phyloP scores from a whole-genome alignment of 2,329 filamentous ascomycete species.

The Setomelanomma holmii region DNA sequence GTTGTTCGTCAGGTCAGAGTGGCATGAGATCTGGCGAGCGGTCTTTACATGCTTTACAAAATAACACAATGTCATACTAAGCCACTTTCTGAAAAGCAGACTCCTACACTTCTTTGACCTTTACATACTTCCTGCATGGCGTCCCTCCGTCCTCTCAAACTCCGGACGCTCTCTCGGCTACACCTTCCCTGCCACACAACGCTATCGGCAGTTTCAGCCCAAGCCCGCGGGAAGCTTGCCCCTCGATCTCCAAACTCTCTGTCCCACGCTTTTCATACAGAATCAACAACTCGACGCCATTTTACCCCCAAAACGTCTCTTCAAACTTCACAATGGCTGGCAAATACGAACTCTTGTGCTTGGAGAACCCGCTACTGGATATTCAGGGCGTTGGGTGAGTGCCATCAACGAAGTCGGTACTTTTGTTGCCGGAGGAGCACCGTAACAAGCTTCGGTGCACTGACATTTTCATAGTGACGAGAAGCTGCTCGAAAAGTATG shows the following conservation, averaged over 20 bases:
- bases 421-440: conserved; percentile 12
- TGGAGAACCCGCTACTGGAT: conserved; percentile 98
- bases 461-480: conserved; percentile 67
- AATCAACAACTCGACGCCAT: conserved; percentile 19
- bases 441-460: conserved; percentile 15
- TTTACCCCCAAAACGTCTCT: conserved; percentile 8
- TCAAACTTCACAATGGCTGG: conserved; percentile 71
- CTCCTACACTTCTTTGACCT: no score
- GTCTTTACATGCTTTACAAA: neutral
- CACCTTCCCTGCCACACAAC: neutral
- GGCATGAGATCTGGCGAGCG: neutral
- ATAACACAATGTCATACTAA: neutral
- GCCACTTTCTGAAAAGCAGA: neutral
- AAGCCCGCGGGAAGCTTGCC: conserved; percentile 4
- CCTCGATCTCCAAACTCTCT: conserved; percentile 24
- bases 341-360: conserved; percentile 86
- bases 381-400: conserved; percentile 81
- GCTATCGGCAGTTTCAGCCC: neutral
- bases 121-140: neutral
- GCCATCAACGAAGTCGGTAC: neutral
- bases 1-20: neutral
- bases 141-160: neutral
- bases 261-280: conserved; percentile 20
- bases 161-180: conserved; percentile 1
- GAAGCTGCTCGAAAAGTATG: conserved; percentile 88